Conservation (phyloP, 768 basidiomycete genomes). For the Xerocomellus intermedius region DNA sequence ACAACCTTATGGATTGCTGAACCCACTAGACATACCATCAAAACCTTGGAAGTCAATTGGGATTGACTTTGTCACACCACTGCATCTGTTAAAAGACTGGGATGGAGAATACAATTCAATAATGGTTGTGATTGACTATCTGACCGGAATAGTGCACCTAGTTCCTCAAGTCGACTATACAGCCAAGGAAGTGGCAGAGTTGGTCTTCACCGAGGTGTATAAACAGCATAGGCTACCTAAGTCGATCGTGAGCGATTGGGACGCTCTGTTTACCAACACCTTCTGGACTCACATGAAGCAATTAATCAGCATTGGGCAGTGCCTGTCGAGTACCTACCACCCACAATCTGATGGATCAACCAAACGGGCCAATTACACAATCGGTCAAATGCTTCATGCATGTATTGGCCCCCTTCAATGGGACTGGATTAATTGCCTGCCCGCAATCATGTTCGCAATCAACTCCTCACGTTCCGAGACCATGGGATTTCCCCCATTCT, state of each 20-base stretch:
- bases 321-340: background rate
- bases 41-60: slow-evolving; percentile 38
- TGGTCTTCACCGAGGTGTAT: slow-evolving; percentile 36
- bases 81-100: slow-evolving; percentile 22
- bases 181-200: slow-evolving; percentile 35
- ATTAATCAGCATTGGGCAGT: background rate
- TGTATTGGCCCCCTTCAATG: slow-evolving; percentile 1
- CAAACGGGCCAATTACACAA: background rate
- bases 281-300: slow-evolving; percentile 25
- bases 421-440: slow-evolving; percentile 11
- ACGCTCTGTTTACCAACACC: slow-evolving; percentile 21
- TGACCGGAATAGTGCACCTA: slow-evolving; percentile 26
- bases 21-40: slow-evolving; percentile 24
- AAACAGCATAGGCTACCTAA: slow-evolving; percentile 22
- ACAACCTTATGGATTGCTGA: slow-evolving; percentile 27
- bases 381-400: background rate
- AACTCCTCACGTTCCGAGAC: slow-evolving; percentile 15
- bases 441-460: slow-evolving; percentile 22
- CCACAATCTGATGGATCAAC: background rate
- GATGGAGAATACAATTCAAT: slow-evolving; percentile 25
- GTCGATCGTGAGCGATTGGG: slow-evolving; percentile 23
- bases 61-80: slow-evolving; percentile 40
- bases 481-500: slow-evolving; percentile 23
- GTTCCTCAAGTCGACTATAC: slow-evolving; percentile 25
- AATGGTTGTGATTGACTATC: slow-evolving; percentile 20